These are phyloP conservation scores for Trichosporon faecale DNA, from an alignment of 1,284 basidiomycete genomes.

Conservation along the genomic window DNA sequence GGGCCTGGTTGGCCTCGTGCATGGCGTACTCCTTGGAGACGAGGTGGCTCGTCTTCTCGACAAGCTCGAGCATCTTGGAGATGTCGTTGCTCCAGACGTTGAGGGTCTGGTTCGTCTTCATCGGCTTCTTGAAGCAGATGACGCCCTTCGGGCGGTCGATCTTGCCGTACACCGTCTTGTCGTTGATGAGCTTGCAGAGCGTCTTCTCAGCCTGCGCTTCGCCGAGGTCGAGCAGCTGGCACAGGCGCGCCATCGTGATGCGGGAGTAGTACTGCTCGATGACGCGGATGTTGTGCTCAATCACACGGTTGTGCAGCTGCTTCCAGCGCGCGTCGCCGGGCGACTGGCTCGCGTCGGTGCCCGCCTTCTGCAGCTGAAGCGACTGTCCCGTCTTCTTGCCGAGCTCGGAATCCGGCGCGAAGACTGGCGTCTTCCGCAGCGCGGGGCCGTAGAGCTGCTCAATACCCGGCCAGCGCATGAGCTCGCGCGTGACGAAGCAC, in stretches of 20 bases:
- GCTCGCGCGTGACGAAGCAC: slow-evolving; percentile 90
- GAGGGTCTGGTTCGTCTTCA: slow-evolving; percentile 79
- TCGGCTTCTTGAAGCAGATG: slow-evolving; percentile 75
- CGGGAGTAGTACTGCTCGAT: slow-evolving; percentile 98
- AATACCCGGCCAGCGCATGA: slow-evolving; percentile 99
- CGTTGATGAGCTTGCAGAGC: slow-evolving; percentile 83
- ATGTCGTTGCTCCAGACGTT: slow-evolving; percentile 97
- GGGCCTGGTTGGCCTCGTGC: slow-evolving; percentile 44
- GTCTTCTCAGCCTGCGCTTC: slow-evolving; percentile 78
- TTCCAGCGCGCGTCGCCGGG: slow-evolving; percentile 80
- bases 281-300: slow-evolving; percentile 90
- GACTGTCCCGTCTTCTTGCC: slow-evolving; percentile 42
- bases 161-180: slow-evolving; percentile 86
- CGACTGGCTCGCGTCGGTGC: slow-evolving; percentile 18
- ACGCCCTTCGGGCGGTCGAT: slow-evolving; percentile 87
- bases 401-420: slow-evolving; percentile 56
- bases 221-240: slow-evolving; percentile 82
- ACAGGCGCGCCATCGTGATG: slow-evolving; percentile 79
- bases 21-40: slow-evolving; percentile 55
- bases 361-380: slow-evolving; percentile 31
- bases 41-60: slow-evolving; percentile 57
- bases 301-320: slow-evolving; percentile 84
- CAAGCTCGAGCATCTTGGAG: slow-evolving; percentile 65
- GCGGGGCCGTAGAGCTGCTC: slow-evolving; percentile 82
- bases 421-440: slow-evolving; percentile 76